These are phyloP conservation scores for Mortierella sp. DNA, from an alignment of 371 early-diverging fungal genomes.

Conservation along the genomic window DNA sequence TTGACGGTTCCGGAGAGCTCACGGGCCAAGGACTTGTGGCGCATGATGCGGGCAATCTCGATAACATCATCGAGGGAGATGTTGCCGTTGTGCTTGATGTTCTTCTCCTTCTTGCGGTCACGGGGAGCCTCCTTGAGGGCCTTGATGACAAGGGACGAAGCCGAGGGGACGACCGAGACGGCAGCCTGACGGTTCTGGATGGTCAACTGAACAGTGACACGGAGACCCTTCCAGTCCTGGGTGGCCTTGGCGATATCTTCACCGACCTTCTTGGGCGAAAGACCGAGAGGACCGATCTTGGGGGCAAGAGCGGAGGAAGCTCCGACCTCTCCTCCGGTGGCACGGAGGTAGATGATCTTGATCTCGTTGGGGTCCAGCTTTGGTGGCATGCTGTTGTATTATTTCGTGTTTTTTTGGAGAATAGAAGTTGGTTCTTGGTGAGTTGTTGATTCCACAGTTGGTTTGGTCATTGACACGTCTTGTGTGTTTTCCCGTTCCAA, in stretches of 20 bases:
- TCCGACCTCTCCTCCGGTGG: slow-evolving; percentile 99
- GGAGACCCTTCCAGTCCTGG: slow-evolving; percentile 98
- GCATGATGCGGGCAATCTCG: slow-evolving; percentile 98
- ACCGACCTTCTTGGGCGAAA: slow-evolving; percentile 99
- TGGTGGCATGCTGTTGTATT: slow-evolving; percentile 73
- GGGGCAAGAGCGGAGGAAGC: slow-evolving; percentile 99
- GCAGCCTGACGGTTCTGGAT: slow-evolving; percentile 99
- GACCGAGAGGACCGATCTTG: slow-evolving; percentile 99
- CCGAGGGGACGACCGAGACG: slow-evolving; percentile 97
- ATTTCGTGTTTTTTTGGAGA: not conserved
- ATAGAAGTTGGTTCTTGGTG: not conserved
- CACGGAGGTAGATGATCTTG: slow-evolving; percentile 94
- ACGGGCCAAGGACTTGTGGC: slow-evolving; percentile 64
- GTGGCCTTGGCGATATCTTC: slow-evolving; percentile 99
- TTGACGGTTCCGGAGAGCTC: slow-evolving; percentile 95
- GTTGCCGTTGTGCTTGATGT: slow-evolving; percentile 98
- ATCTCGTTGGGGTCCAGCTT: slow-evolving; percentile 93
- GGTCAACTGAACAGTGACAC: slow-evolving; percentile 98
- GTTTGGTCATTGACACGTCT: not conserved
- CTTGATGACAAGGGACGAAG: slow-evolving; percentile 98
- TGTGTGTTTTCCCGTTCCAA: not conserved
- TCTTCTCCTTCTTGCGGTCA: slow-evolving; percentile 99
- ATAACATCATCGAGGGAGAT: slow-evolving; percentile 93
- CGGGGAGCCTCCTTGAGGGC: slow-evolving; percentile 99
- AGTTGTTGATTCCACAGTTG: not conserved